These are phyloP conservation scores for Collybia nuda DNA, from an alignment of 768 basidiomycete species.

Conservation along the genomic window DNA sequence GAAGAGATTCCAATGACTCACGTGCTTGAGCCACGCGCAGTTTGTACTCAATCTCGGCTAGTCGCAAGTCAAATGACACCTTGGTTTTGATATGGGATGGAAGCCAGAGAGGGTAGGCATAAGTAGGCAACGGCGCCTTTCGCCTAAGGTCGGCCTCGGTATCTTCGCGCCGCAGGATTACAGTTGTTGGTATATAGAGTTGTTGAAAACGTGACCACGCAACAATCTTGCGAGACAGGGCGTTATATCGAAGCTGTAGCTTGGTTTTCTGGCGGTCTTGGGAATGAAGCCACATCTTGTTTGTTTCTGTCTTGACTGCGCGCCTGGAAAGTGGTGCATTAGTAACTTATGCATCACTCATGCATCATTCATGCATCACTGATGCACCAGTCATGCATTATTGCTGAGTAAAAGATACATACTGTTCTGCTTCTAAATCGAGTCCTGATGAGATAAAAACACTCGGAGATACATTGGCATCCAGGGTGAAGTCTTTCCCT, in stretches of 20 bases:
- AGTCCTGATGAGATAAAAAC: constrained; percentile 12
- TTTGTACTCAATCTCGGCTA: constrained; percentile 9
- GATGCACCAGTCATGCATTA: not conserved
- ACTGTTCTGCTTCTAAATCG: constrained; percentile 20
- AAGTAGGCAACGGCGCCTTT: not conserved
- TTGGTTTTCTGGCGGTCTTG: constrained; percentile 9
- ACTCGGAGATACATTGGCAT: constrained; percentile 10
- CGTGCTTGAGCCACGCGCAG: constrained; percentile 9
- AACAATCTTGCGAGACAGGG: constrained; percentile 6
- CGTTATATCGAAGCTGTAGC: constrained; percentile 7
- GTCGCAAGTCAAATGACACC: not conserved
- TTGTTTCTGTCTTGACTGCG: not conserved
- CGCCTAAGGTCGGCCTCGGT: not conserved
- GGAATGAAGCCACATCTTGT: constrained; percentile 4
- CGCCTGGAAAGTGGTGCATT: constrained; percentile 2
- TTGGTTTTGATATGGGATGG: constrained; percentile 3
- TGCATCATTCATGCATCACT: not conserved
- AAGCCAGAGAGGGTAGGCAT: constrained; percentile 1
- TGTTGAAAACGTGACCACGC: constrained; percentile 11
- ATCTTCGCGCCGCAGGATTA: not conserved
- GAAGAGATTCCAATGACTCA: constrained; percentile 8
- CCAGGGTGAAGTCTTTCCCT: constrained; percentile 10
- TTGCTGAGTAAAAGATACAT: not conserved
- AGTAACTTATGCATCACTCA: not conserved
- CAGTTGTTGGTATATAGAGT: constrained; percentile 10